Conservation (phyloP, 768 basidiomycete species). For the Naematelia aurantialba region DNA sequence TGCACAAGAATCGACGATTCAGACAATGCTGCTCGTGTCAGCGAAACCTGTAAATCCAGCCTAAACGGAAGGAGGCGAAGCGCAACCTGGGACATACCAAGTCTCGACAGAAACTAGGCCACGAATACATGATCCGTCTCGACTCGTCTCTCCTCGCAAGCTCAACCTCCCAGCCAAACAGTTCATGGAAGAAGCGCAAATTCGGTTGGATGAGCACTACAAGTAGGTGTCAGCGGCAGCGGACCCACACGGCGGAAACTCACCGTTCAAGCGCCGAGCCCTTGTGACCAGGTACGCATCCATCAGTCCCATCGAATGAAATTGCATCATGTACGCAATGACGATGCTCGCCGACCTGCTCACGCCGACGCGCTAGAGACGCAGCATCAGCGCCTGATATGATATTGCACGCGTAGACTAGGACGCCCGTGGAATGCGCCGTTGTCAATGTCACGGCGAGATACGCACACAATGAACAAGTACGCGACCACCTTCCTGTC, state of each 20-base stretch:
- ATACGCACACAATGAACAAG: conserved; percentile 75
- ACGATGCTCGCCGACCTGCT: conserved; percentile 89
- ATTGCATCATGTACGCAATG: conserved; percentile 97
- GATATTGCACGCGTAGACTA: background rate
- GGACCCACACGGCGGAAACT: conserved; percentile 46
- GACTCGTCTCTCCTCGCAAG: conserved; percentile 57
- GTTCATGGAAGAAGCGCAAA: conserved; percentile 88
- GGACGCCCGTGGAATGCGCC: background rate
- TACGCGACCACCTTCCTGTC: conserved; percentile 77
- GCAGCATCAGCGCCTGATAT: background rate
- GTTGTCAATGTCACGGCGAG: background rate
- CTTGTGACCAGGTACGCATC: conserved; percentile 92
- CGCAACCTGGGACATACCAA: too few species aligned
- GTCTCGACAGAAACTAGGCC: conserved; percentile 48
- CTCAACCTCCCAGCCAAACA: conserved; percentile 90
- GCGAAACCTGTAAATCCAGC: background rate
- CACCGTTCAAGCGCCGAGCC: conserved; percentile 75
- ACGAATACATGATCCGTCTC: conserved; percentile 40
- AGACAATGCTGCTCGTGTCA: conserved; percentile 35
- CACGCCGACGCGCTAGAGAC: conserved; percentile 77
- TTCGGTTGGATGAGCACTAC: conserved; percentile 95
- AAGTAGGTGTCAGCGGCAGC: background rate
- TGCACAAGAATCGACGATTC: conserved; percentile 44
- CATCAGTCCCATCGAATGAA: conserved; percentile 75
- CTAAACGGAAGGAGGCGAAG: background rate